These are phyloP conservation scores for Meripilus lineatus DNA, from an alignment of 1,284 basidiomycete genomes.

Conservation along the genomic window DNA sequence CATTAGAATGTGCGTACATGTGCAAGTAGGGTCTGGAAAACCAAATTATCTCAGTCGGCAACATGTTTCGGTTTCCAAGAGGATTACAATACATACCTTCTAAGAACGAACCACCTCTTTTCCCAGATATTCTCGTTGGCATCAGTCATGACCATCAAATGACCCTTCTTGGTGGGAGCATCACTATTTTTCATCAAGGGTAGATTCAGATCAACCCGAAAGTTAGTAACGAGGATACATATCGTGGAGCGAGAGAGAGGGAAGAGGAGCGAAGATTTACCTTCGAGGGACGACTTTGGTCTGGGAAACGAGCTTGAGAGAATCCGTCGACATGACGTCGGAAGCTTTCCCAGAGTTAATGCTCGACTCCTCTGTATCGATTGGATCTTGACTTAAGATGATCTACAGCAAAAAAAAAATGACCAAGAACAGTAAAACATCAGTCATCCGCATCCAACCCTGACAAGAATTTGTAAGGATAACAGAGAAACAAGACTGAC, in stretches of 20 bases:
- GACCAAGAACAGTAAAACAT: conserved; percentile 2
- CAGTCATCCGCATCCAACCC: neutral
- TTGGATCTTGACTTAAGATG: conserved; percentile 66
- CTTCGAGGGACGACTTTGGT: conserved; percentile 68
- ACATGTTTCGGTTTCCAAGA: neutral
- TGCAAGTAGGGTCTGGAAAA: conserved; percentile 79
- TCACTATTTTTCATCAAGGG: conserved; percentile 45
- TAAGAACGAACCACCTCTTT: conserved; percentile 83
- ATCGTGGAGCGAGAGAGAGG: too few species aligned
- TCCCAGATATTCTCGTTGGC: conserved; percentile 81
- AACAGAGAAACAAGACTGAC: conserved; percentile 36
- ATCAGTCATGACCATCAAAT: conserved; percentile 75
- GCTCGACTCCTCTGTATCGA: conserved; percentile 43
- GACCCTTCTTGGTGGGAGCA: conserved; percentile 79
- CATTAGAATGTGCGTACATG: conserved; percentile 77
- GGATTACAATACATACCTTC: conserved; percentile 50
- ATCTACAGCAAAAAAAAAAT: conserved; percentile 43
- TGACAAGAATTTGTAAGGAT: conserved; percentile 3
- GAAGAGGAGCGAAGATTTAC: too few species aligned
- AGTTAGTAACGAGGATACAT: conserved; percentile 17
- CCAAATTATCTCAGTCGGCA: neutral
- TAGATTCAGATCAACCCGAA: neutral
- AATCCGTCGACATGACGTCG: conserved; percentile 40
- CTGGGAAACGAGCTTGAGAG: conserved; percentile 64
- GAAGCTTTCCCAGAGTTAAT: conserved; percentile 37